Evolutionary conservation across 164 flowering plant species (phyloP), one percentile per base, ranked within the genome.

Genomic region (Vitis rupestris): DNA sequence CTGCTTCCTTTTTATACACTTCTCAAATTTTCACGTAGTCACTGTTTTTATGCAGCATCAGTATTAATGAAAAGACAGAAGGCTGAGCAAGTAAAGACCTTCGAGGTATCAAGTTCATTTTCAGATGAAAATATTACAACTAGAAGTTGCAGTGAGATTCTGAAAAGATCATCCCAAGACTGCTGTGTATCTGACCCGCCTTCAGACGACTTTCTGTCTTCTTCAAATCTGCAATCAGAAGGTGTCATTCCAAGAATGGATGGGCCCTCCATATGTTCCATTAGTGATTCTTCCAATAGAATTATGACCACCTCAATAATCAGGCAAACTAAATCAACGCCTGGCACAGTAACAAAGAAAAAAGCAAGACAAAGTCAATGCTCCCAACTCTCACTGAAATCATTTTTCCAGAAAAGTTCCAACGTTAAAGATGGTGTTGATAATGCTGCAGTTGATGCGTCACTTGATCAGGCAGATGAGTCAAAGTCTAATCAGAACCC

Each of bases 351-450:
- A 74, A 61, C 74, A 68, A 87, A 74, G 82, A 91, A 90, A 75
- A 88, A 79, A 74, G 77, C 80, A 44, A 87, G 72, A 73, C 76
- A 66, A 59, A 76, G 73, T 62, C 80, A 76, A 63, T 59, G 68
- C 68, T 82, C 88, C 48, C 99, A 96, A 69, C 88, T 82, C 30
- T 88, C 97, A 16, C 80, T 96, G 63, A 86, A 63, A 57, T 92
- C 92, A 14, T 96, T 93, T 79, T 96, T 93, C 76, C 82, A 79
- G 76, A 90, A 78, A 70, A 77, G 71, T 59, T 60, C 83, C 59
- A 72, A 64, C 13, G 53, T 31, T 31, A 54, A 69, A 74, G 70
- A 71, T 47, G 66, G 16, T 51, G 53, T 31, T 53, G 74, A 64
- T 17, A 60, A 49, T 16, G 11, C 63, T 13, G 56, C 17, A 59